Percentiles rank a stretch among this genome's conserved stretches.
phyloP scores from a whole-genome alignment of 345 rosid genomes.

The Eucalyptus leucophloia region DNA sequence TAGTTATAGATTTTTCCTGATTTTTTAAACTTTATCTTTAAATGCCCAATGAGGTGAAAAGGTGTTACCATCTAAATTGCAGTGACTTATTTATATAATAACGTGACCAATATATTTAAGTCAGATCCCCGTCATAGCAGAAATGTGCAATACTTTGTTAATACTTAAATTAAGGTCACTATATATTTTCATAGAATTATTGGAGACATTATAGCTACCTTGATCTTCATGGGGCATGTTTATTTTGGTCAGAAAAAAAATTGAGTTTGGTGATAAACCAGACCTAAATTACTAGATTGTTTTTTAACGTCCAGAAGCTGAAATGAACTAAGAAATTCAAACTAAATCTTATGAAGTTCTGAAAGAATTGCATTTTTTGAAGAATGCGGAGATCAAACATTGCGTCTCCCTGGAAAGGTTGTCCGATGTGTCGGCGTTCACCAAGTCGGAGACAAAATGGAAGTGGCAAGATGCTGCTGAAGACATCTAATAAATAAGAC shows the following conservation, averaged over 20 bases:
- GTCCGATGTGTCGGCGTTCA: not conserved
- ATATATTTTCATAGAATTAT: not conserved
- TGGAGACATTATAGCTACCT: not conserved
- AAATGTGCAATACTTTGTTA: not conserved
- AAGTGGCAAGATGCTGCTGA: too few species aligned
- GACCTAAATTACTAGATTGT: not conserved
- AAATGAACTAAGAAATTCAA: not conserved
- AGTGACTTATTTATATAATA: not conserved
- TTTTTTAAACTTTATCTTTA: not conserved
- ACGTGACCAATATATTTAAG: not conserved
- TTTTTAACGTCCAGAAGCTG: not conserved
- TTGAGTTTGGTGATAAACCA: not conserved
- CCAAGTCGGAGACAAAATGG: not conserved
- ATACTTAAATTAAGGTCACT: not conserved
- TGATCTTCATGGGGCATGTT: not conserved
- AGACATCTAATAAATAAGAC: too few species aligned
- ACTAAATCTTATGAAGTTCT: not conserved
- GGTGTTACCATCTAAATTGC: not conserved
- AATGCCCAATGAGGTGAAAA: not conserved
- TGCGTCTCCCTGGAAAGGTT: not conserved
- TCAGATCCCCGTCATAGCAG: too few species aligned
- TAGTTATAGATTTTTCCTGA: not conserved
- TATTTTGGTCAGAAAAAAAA: not conserved
- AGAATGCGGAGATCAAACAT: not conserved
- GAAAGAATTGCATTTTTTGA: not conserved